phyloP scores from a whole-genome alignment of 2,329 filamentous ascomycete species.

The Penicillium rolfsii region DNA sequence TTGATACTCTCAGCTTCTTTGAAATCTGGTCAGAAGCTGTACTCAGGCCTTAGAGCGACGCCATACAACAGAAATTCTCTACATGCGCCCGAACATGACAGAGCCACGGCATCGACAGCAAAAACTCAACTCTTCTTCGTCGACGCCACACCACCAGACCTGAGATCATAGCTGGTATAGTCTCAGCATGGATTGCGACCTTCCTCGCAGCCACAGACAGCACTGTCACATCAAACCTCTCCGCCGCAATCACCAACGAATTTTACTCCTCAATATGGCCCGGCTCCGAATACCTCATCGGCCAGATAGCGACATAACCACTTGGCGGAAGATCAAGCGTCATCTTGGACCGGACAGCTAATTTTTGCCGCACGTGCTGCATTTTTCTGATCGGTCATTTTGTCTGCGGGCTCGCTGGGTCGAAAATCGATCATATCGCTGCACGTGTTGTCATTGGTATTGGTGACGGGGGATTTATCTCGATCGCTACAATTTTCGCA shows the following conservation, averaged over 20 bases:
- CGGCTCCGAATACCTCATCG: conserved; percentile 22
- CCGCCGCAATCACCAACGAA: conserved; percentile 19
- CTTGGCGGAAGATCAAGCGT: conserved; percentile 22
- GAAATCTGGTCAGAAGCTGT: background rate
- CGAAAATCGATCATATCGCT: conserved; percentile 9
- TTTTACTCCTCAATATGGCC: conserved; percentile 22
- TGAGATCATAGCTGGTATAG: conserved; percentile 11
- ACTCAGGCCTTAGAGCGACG: background rate
- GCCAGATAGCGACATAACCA: conserved; percentile 19
- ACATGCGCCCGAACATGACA: background rate
- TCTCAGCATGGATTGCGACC: conserved; percentile 22
- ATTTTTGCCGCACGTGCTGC: conserved; percentile 13
- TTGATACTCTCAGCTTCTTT: background rate
- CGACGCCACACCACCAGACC: conserved; percentile 1
- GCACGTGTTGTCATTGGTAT: conserved; percentile 20
- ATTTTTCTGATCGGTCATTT: conserved; percentile 22
- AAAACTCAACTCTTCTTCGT: conserved; percentile 3
- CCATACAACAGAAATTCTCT: background rate
- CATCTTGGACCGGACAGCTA: conserved; percentile 23
- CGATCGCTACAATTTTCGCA: conserved; percentile 21
- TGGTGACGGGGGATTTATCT: conserved; percentile 23
- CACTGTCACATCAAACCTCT: conserved; percentile 22
- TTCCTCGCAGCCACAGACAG: conserved; percentile 24
- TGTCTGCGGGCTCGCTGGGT: conserved; percentile 15
- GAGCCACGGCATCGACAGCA: background rate